Evolutionary conservation across 176 grass and related monocot genomes (phyloP), one percentile per base, ranked within the genome.

Genomic region (Elaeis guineensis): DNA sequence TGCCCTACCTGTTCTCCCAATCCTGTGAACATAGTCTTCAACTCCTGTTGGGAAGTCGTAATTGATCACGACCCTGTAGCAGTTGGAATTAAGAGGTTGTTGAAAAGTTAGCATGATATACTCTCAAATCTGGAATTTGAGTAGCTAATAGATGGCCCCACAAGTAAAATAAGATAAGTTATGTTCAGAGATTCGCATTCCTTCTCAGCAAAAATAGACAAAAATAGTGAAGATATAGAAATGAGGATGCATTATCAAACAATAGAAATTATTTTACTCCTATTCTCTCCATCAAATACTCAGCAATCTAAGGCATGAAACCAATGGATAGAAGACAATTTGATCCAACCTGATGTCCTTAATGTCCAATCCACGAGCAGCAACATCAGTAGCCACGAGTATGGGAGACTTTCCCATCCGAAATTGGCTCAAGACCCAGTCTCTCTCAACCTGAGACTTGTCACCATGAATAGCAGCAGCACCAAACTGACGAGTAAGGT

Each of bases 1-100:
- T 21, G 92, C 92, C 63, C 87, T 66, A n/a, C 92, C 92, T 19
- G 92, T 97, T 30, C 92, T 90, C 57, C 92, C 92, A 70, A 97
- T 97, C 85, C 92, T 82, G 61, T 97, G 92, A 67, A 97, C 86
- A 70, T 97, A 97, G 55, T 91, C 92, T 52, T 91, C 92, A 54
- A 97, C 84, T 54, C 81, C 92, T 15, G 75, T 88, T 6, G 87
- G 86, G 68, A 90, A 90, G 78, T 85, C 86, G 23, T 90, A 90
- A 55, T 90, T 85, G 54, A 90, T 73, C 32, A 90, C 86, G 9
- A 73, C 71, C 59, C 86, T 90, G 63, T 15, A n/a, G 35, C 35
- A 44, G 35, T 44, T 12, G 9, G 0, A 44, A 44, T 44, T 44
- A 44, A 44, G 11, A 12, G 35, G 35, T 44, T 2, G 35, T 44